Percentiles rank a stretch among this genome's conserved stretches.
Evolutionary conservation across 352 stramenopile genomes (phyloP).

Genomic region (Phytophthora chlamydospora): DNA sequence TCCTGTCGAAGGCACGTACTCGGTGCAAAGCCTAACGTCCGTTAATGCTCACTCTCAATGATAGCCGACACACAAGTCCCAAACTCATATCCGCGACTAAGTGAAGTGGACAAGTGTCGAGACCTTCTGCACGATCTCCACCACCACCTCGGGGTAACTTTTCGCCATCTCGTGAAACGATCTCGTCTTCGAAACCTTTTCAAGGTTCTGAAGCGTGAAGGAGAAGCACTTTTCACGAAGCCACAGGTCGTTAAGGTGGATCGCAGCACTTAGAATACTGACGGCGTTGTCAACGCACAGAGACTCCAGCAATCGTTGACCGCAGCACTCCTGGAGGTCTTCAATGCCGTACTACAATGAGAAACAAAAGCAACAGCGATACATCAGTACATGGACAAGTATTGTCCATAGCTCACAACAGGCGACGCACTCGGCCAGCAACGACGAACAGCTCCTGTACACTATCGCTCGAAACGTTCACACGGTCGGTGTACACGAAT

Average conservation of each 20-base stretch:
- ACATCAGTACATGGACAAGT: slow-evolving; percentile 1
- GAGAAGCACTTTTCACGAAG: slow-evolving; percentile 94
- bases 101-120: slow-evolving; percentile 20
- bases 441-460: slow-evolving; percentile 93
- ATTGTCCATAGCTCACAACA: background rate
- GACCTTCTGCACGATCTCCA: slow-evolving; percentile 91
- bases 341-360: slow-evolving; percentile 64
- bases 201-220: slow-evolving; percentile 97
- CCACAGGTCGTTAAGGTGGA: slow-evolving; percentile 90
- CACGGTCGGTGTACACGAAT: slow-evolving; percentile 95
- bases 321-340: slow-evolving; percentile 90
- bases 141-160: slow-evolving; percentile 96
- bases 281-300: slow-evolving; percentile 95
- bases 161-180: slow-evolving; percentile 97
- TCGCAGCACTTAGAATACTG: slow-evolving; percentile 93
- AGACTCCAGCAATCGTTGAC: slow-evolving; percentile 92
- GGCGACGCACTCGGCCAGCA: slow-evolving; percentile 64
- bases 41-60: no score
- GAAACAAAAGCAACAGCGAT: background rate
- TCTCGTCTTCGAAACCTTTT: slow-evolving; percentile 94
- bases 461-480: slow-evolving; percentile 84
- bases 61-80: no score
- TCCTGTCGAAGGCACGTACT: no score
- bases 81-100: background rate
- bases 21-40: no score